Base-by-base conservation (phyloP, 208 protist genomes). In the Leishmania tropica region DNA sequence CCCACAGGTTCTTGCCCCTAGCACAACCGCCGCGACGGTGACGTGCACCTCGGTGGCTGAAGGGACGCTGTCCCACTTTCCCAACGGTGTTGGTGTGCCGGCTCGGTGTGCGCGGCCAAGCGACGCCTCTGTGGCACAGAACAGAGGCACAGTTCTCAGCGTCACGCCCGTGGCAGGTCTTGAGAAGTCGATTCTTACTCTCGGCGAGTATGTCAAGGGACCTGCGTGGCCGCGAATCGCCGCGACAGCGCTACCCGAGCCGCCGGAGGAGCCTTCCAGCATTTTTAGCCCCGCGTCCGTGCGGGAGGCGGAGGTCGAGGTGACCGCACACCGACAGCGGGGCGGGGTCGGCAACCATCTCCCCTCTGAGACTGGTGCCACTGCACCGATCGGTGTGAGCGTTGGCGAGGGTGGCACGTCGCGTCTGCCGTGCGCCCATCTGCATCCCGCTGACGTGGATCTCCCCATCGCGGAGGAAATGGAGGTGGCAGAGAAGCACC, bases 251-350 rank as follows among this genome's bases (percentile, higher is more conserved):
- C 35, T 62, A 3, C 31, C 17, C 5, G 67, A 80, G 8, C 2
- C 53, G 42, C 80, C 71, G 0, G 0, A 6, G 24, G 65, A 53
- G 11, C 51, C 51, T 11, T 67, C n/a, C 2, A 67, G 75, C 2
- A 42, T 81, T 24, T 84, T 81, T 54, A 84, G 81, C 54, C 81
- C 81, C n/a, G 81, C 76, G 3, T 84, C 81, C 0, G 70, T 35
- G 24, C 56, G 76, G 11, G 81, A 73, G 40, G 31, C 15, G 8
- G 56, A 53, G 48, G 40, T 75, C 17, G 58, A 53, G 31, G 40
- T n/a, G 17, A 21, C 24, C 11, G 3, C 35, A 51, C 75, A 42
- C 60, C 45, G 10, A 6, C 24, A 15, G 42, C 42, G 28, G 62
- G 40, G 24, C 37, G 21, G 74, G 24, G 74, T 37, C 28, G 76